Conservation (phyloP, 495 filamentous ascomycete genomes). For the Hyphodiscus hymeniophilus region DNA sequence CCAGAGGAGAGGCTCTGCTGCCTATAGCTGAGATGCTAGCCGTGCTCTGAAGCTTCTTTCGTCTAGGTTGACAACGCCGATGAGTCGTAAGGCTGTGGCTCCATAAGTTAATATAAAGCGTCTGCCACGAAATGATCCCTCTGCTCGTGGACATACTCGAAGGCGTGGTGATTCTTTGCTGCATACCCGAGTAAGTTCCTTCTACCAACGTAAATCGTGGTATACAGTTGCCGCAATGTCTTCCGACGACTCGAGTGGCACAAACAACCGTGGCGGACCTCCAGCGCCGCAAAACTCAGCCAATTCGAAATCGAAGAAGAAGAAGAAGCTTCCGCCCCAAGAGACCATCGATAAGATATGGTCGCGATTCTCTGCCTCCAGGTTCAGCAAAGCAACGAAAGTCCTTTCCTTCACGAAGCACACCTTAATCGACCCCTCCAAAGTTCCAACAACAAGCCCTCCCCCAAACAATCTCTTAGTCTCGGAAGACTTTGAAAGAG, state of each 20-base stretch:
- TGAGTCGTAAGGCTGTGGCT: constrained; percentile 10
- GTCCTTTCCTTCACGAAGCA: constrained; percentile 8
- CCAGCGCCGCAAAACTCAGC: background rate
- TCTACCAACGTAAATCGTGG: background rate
- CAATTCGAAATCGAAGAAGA: constrained; percentile 23
- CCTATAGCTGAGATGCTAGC: too few relatives aligned
- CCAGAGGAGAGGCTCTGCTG: too few relatives aligned
- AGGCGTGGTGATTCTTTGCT: background rate
- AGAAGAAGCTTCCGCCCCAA: constrained; percentile 56
- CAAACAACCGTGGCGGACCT: background rate
- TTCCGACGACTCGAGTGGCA: constrained; percentile 7
- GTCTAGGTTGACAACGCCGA: background rate
- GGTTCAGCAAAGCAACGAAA: constrained; percentile 41
- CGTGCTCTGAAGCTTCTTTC: too few relatives aligned
- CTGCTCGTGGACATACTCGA: background rate
- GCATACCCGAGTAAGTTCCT: background rate
- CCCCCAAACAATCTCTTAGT: constrained; percentile 30
- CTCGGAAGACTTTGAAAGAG: constrained; percentile 49
- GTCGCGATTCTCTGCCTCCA: constrained; percentile 62
- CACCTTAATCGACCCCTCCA: background rate
- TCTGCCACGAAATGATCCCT: background rate
- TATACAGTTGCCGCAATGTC: constrained; percentile 4
- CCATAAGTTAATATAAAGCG: constrained; percentile 1
- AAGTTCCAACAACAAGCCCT: constrained; percentile 19
- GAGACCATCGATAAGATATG: constrained; percentile 69